phyloP scores from a whole-genome alignment of 805 yeast species.

The Millerago galiae region DNA sequence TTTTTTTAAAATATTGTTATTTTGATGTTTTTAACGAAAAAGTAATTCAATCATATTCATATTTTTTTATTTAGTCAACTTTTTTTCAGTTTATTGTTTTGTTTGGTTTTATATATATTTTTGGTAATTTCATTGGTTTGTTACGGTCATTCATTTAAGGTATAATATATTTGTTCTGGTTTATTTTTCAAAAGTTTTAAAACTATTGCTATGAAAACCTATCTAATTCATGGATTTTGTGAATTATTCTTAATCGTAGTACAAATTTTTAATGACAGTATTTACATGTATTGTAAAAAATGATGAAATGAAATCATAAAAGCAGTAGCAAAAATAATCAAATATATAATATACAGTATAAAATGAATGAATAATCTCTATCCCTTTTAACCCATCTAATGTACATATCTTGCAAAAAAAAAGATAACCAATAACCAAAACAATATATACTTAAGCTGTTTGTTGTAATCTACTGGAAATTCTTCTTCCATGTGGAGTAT shows the following conservation, averaged over 20 bases:
- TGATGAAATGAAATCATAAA: neutral
- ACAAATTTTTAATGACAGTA: neutral
- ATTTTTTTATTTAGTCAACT: neutral
- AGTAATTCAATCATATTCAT: neutral
- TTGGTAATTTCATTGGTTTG: constrained; percentile 7
- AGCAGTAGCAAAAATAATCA: neutral
- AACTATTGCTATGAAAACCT: neutral
- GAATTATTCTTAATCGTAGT: too few species aligned
- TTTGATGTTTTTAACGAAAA: neutral
- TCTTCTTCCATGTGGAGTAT: constrained; percentile 95
- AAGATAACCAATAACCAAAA: neutral
- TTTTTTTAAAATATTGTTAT: neutral
- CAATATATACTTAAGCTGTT: neutral
- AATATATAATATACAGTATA: neutral
- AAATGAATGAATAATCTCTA: neutral
- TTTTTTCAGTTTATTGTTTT: neutral
- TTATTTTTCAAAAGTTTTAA: neutral
- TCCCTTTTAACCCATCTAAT: constrained; percentile 3
- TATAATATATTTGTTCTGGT: constrained; percentile 1
- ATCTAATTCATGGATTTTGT: neutral
- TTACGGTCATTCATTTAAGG: constrained; percentile 14
- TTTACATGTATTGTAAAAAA: neutral
- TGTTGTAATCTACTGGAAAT: constrained; percentile 61
- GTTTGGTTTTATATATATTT: constrained; percentile 1
- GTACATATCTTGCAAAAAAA: neutral